phyloP scores from a whole-genome alignment of 2,329 filamentous ascomycete species.

The Cordyceps tenuipes region DNA sequence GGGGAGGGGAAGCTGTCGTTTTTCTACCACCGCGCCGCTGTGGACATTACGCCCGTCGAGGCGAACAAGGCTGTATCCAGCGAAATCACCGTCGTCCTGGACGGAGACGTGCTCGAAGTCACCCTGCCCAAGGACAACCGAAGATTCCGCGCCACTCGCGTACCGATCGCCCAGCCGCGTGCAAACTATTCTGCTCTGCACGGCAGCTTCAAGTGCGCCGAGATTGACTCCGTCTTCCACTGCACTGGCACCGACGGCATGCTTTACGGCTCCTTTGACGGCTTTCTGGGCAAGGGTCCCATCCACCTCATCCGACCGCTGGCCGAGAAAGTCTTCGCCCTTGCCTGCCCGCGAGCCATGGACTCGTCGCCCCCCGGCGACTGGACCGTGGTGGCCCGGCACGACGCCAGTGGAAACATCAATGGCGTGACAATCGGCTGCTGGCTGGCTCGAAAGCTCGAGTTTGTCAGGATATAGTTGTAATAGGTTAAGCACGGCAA shows the following conservation, averaged over 20 bases:
- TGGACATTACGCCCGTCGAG: slow-evolving; percentile 18
- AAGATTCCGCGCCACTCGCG: slow-evolving; percentile 1
- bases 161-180: not conserved
- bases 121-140: slow-evolving; percentile 19
- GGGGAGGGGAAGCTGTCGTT: slow-evolving; percentile 20
- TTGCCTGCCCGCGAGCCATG: slow-evolving; percentile 30
- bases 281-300: slow-evolving; percentile 32
- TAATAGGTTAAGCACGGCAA: not conserved
- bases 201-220: slow-evolving; percentile 28
- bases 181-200: slow-evolving; percentile 20
- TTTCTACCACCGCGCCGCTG: slow-evolving; percentile 20
- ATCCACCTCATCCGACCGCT: slow-evolving; percentile 28
- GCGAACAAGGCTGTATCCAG: slow-evolving; percentile 17
- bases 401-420: slow-evolving; percentile 19
- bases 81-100: slow-evolving; percentile 21
- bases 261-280: slow-evolving; percentile 34
- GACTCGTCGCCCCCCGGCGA: slow-evolving; percentile 34
- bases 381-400: slow-evolving; percentile 32
- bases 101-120: slow-evolving; percentile 22
- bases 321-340: slow-evolving; percentile 30
- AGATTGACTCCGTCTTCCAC: slow-evolving; percentile 29
- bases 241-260: slow-evolving; percentile 26
- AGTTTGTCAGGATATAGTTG: not conserved
- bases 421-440: slow-evolving; percentile 28
- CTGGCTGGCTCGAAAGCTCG: slow-evolving; percentile 28